Evolutionary conservation across 192 early-diverging fungal species (phyloP), one percentile per base, ranked within the genome.

Genomic region (Irineochytrium annulatum): DNA sequence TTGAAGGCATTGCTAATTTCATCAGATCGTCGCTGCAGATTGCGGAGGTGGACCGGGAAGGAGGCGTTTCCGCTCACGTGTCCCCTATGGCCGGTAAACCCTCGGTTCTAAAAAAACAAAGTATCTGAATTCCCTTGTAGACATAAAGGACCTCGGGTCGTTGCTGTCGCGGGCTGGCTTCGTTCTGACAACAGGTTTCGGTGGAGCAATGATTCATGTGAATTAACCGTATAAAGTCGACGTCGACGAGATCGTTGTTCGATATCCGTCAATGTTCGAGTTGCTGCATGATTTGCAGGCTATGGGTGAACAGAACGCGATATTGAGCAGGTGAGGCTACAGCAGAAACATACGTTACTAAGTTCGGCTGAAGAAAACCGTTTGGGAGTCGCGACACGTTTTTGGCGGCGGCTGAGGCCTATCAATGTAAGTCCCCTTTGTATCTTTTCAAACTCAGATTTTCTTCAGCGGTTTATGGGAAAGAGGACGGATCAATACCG

Each of bases 261-360:
- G 86, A 61, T 98, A 94, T 68, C 95, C 95, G 43, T 86, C 87
- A 11, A 90, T 90, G 69, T 87, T 93, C 73, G 92, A 95, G 62
- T 68, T 98, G 31, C 87, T 98, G 65, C 73, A 83, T 43, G 95
- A 98, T 71, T 74, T 98, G 31, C 76, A 82, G 33, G 80, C 87
- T 14, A 98, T 98, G 95, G 95, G 95, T 5, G 95, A 98, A 72
- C 87, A 81, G 28, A 98, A 95, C 65, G 91, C 95, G 0, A 82
- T 95, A 4, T 66, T 88, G 27, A 78, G 72, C 33, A 70, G 88
- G 87, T 87, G 77, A 43, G 39, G 53, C 46, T 8, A 34, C 34
- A 8, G 30, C n/a, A 26, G 16, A 13, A 8, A 41, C 53, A 43
- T 5, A 43, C 19, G 20, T 13, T 55, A 30, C 24, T 66, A 14